Evolutionary conservation across 192 early-diverging fungal genomes (phyloP), one percentile per base, ranked within the genome.

Genomic region (Backusella mclennaniae): DNA sequence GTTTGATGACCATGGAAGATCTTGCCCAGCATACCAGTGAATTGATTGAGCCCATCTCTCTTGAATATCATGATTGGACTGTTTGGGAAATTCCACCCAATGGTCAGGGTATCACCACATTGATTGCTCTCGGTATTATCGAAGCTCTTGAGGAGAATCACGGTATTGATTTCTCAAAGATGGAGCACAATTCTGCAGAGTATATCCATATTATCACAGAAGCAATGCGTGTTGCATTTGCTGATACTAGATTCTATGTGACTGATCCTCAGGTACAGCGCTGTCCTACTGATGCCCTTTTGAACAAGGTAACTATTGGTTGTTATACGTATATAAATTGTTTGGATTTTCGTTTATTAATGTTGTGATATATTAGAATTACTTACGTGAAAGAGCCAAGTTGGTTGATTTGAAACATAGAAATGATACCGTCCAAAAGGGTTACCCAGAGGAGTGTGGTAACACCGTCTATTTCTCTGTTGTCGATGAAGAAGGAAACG

Each of bases 381-480:
- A 94, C 66, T 78, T 93, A 56, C 56, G 66, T 0, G 69, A 82
- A 69, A 85, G 93, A 21, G 87, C 91, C 5, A 72, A 84, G 35
- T 74, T 89, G 11, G 85, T 94, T 69, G 84, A 92, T 67, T 77
- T 86, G 12, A 46, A 66, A 7, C 77, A 75, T 14, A 86, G 89
- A n/a, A 84, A 87, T 19, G 78, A 71, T n/a, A 83, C 84, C 59
- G 73, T 88, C 35, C 67, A 77, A 36, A 84, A 85, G 31, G 93
- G 94, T 6, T 79, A 78, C 15, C 92, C 93, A 39, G 78, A 84
- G 21, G 80, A 86, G 17, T 84, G 83, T 4, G 84, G 87, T 26
- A 92, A 93, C 75, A 95, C 94, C 2, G 93, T 95, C 4, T 93
- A 93, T 75, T 90, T 95, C 75, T 86, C 87, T 8, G 91, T 93